Conservation (phyloP, 2,329 filamentous ascomycete genomes). For the Bipolaris oryzae region DNA sequence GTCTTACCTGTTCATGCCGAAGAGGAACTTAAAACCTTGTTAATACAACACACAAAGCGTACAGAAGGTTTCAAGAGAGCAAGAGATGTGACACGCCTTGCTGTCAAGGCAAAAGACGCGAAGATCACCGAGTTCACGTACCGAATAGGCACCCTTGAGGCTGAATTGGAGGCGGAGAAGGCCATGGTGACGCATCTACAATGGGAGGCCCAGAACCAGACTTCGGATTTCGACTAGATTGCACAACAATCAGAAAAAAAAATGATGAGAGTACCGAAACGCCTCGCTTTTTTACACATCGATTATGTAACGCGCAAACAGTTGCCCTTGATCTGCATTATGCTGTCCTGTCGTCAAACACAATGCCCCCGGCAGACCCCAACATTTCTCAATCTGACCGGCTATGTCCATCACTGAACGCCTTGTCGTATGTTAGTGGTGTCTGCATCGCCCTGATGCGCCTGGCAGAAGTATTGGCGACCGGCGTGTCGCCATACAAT, state of each 20-base stretch:
- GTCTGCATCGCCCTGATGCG: not conserved
- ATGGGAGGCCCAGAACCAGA: slow-evolving; percentile 25
- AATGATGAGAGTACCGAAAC: not conserved
- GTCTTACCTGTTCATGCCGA: slow-evolving; percentile 31
- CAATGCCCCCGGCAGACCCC: not conserved
- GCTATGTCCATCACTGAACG: not conserved
- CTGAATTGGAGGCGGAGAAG: slow-evolving; percentile 61
- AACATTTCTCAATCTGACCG: not conserved
- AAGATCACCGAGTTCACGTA: slow-evolving; percentile 69
- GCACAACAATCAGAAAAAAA: not conserved
- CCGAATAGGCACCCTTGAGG: slow-evolving; percentile 64
- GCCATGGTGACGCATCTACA: slow-evolving; percentile 43
- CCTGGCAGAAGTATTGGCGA: too few relatives aligned
- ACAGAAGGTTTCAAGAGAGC: slow-evolving; percentile 67
- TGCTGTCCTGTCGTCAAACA: not conserved
- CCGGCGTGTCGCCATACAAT: not conserved
- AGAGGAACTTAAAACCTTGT: slow-evolving; percentile 26
- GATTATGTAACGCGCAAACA: not conserved
- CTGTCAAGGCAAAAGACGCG: slow-evolving; percentile 68
- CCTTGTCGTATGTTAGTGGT: not conserved
- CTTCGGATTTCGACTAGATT: slow-evolving; percentile 2
- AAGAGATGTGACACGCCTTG: slow-evolving; percentile 68
- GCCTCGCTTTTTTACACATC: too few relatives aligned
- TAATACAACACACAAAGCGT: slow-evolving; percentile 59
- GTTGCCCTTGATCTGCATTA: not conserved